Conservation (phyloP, 306 rosid species). For the Cicer pinnatifidum region DNA sequence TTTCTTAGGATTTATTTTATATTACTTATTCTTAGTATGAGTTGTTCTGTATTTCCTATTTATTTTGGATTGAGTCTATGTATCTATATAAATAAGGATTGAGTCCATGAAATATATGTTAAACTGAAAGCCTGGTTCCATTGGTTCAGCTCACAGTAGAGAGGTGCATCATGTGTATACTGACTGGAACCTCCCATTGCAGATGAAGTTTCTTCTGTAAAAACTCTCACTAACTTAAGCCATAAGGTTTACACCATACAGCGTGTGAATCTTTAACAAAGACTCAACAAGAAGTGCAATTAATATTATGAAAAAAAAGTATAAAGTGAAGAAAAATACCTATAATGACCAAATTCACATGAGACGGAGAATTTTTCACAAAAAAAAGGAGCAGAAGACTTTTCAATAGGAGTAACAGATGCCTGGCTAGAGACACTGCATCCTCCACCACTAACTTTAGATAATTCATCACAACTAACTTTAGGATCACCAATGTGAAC, state of each 20-base stretch:
- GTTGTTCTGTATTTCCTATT: no score
- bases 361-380: slow-evolving; percentile 72
- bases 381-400: slow-evolving; percentile 54
- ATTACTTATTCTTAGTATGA: no score
- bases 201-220: slow-evolving; percentile 5
- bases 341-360: slow-evolving; percentile 79
- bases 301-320: slow-evolving; percentile 22
- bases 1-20: no score
- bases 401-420: slow-evolving; percentile 56
- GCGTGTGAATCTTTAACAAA: slow-evolving; percentile 14
- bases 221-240: slow-evolving; percentile 13
- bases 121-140: slow-evolving; percentile 17
- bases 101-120: slow-evolving; percentile 21
- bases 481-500: slow-evolving; percentile 64
- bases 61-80: no score
- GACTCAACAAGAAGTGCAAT: slow-evolving; percentile 27
- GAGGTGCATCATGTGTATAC: slow-evolving; percentile 5
- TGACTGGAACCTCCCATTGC: slow-evolving; percentile 1
- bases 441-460: slow-evolving; percentile 58
- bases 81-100: no score
- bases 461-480: slow-evolving; percentile 57
- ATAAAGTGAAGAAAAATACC: slow-evolving; percentile 58
- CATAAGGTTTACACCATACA: slow-evolving; percentile 15
- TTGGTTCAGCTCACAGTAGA: slow-evolving; percentile 1
- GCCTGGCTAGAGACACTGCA: slow-evolving; percentile 58